Percentiles rank a stretch among this genome's conserved stretches.
phyloP scores from a whole-genome alignment of 768 basidiomycete genomes.

The Tylopilus rubrobrunneus region DNA sequence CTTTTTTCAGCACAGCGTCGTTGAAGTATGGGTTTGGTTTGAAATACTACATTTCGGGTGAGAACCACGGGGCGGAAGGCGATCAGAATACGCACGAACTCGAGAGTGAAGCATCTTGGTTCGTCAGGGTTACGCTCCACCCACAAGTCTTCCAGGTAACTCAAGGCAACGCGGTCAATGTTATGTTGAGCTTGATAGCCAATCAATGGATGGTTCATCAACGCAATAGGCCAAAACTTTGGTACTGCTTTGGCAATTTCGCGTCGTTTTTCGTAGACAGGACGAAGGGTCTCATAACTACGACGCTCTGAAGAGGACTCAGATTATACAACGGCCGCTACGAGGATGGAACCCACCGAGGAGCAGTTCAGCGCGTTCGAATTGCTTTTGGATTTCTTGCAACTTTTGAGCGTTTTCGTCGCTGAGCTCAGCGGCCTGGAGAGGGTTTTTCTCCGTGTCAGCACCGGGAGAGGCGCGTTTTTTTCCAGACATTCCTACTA shows the following conservation, averaged over 20 bases:
- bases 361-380: slow-evolving; percentile 65
- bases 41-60: slow-evolving; percentile 53
- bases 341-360: slow-evolving; percentile 50
- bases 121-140: slow-evolving; percentile 68
- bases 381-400: slow-evolving; percentile 59
- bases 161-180: slow-evolving; percentile 77
- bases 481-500: slow-evolving; percentile 37
- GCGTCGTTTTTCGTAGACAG: slow-evolving; percentile 71
- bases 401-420: slow-evolving; percentile 73
- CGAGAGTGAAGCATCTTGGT: slow-evolving; percentile 76
- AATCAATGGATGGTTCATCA: slow-evolving; percentile 68
- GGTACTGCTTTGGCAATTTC: slow-evolving; percentile 58
- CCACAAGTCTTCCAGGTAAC: slow-evolving; percentile 85
- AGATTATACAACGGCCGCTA: not conserved
- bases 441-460: slow-evolving; percentile 67
- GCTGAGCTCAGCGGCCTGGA: slow-evolving; percentile 62
- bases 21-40: slow-evolving; percentile 84
- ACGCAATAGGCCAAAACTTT: slow-evolving; percentile 84
- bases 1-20: slow-evolving; percentile 74
- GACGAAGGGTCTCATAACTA: slow-evolving; percentile 50
- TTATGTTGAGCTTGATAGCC: slow-evolving; percentile 65
- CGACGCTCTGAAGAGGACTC: slow-evolving; percentile 50
- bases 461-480: slow-evolving; percentile 82
- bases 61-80: slow-evolving; percentile 2
- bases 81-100: slow-evolving; percentile 66